Base-by-base conservation (phyloP, 441 rosid genomes). In the Lepidium campestre region DNA sequence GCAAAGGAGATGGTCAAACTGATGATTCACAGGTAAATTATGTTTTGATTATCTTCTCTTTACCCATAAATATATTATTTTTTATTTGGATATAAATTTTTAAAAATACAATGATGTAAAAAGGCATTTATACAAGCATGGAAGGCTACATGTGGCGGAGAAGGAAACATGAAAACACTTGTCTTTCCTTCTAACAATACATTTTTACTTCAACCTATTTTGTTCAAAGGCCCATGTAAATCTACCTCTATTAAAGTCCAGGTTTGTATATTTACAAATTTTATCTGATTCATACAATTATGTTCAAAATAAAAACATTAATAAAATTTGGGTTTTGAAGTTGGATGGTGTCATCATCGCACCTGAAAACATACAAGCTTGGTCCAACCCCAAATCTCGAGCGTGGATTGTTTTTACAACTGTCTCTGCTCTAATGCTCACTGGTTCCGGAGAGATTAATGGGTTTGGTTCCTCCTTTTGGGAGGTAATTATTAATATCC, bases 391-490 rank as follows among this genome's bases (percentile, higher is more conserved):
- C 6, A 31, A 25, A 12, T 14, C 40, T 23, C 19, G 5, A 8
- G 29, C 0, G 25, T 71, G 71, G 76, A 57, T 72, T 15, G 4
- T 4, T 31, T 65, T 72, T 50, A 32, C 61, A 49, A 27, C 0
- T n/a, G 65, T 72, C 2, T 13, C 18, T 40, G 61, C 58, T 48
- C 40, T 72, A 17, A 19, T 4, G 5, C 4, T 65, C 6, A 32
- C 41, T 72, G 76, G 76, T 56, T 57, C 60, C 0, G 76, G 76
- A 72, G 49, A 10, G 8, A 57, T 72, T 31, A 49, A 57, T 57
- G 71, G 76, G 42, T 34, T 18, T 49, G 76, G 76, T 39, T 57
- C 71, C 0, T 23, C 71, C 10, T 72, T 72, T 49, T 72, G 71
- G 76, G 60, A 65, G 64, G 76, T 72, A 12, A 48, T 3, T 48